Conservation (phyloP, 371 early-diverging fungal genomes). For the Syncephalastrum racemosum region DNA sequence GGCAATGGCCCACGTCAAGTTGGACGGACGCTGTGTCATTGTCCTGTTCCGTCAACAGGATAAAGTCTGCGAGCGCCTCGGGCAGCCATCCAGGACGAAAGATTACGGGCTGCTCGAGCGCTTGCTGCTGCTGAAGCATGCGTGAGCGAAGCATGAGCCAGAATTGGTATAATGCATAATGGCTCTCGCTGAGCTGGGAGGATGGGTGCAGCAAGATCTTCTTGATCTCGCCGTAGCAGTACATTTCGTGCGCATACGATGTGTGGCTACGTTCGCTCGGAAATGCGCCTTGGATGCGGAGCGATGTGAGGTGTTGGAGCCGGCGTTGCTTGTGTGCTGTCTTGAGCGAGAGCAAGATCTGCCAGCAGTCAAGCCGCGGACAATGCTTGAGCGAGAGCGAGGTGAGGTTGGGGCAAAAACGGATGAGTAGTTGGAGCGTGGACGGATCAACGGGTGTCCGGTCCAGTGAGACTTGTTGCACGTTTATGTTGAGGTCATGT, state of each 20-base stretch:
- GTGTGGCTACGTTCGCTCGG: slow-evolving; percentile 13
- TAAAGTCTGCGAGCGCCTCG: slow-evolving; percentile 6
- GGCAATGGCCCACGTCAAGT: slow-evolving; percentile 11
- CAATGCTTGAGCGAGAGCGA: slow-evolving; percentile 8
- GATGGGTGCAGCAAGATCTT: neutral
- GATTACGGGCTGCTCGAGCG: neutral
- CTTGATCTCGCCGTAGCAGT: slow-evolving; percentile 11
- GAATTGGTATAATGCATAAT: slow-evolving; percentile 15
- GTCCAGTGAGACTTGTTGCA: slow-evolving; percentile 9
- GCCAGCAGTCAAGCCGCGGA: slow-evolving; percentile 10
- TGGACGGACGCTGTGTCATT: neutral
- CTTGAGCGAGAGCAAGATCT: slow-evolving; percentile 9
- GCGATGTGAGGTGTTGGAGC: slow-evolving; percentile 7
- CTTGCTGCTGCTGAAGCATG: neutral
- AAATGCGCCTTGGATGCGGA: slow-evolving; percentile 11
- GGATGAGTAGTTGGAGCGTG: slow-evolving; percentile 7
- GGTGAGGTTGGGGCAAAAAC: slow-evolving; percentile 4
- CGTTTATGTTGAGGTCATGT: neutral
- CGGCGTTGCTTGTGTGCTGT: neutral
- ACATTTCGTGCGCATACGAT: slow-evolving; percentile 15
- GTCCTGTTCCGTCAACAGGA: slow-evolving; percentile 7
- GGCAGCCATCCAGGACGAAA: slow-evolving; percentile 13
- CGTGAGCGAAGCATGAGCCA: slow-evolving; percentile 10
- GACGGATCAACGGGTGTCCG: slow-evolving; percentile 1
- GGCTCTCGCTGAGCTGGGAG: slow-evolving; percentile 8